Base-by-base conservation (phyloP, 192 early-diverging fungal species). In the Dissophora globulifera region DNA sequence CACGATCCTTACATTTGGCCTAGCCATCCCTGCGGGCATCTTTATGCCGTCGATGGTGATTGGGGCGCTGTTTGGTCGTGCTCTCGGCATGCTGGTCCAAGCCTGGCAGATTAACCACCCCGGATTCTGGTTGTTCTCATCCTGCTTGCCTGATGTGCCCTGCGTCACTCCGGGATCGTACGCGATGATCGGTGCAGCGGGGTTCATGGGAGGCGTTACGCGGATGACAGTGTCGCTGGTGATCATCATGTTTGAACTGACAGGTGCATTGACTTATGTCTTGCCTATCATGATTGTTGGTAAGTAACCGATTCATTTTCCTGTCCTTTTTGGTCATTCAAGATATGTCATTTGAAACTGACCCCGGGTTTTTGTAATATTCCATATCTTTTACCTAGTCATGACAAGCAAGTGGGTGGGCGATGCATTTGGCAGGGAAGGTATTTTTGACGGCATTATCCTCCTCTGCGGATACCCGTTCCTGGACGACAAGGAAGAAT, bases 181-280 rank as follows among this genome's bases (percentile, higher is more conserved):
- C 74, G 96, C 93, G 4, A 84, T 93, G 59, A 85, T 95, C 1
- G 94, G 92, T 7, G 96, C 96, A 53, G 96, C 95, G 4, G 80
- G 90, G 23, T 91, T 83, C 47, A 86, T 96, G 54, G 84, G 91
- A 40, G 87, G 94, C 20, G 90, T 94, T 6, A 96, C 94, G n/a
- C 88, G 95, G 7, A 95, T 96, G 86, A 96, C 93, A 3, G 93
- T 95, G 1, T 92, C 94, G 2, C 72, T 94, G 0, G 92, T 97
- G 4, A 96, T 99, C n/a, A 93, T 99, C 32, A 97, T 99, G 96
- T 99, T 99, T 81, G 98, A 99, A 79, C 84, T 99, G 43, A 99
- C 96, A 16, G 98, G 96, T 3, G 93, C 95, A 3, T 83, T 99
- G 41, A 95, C 93, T 46, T 98, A 99, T 68, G 93, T 97, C 32